Conservation (phyloP, 2,329 filamentous ascomycete species). For the Diaporthe sp. region DNA sequence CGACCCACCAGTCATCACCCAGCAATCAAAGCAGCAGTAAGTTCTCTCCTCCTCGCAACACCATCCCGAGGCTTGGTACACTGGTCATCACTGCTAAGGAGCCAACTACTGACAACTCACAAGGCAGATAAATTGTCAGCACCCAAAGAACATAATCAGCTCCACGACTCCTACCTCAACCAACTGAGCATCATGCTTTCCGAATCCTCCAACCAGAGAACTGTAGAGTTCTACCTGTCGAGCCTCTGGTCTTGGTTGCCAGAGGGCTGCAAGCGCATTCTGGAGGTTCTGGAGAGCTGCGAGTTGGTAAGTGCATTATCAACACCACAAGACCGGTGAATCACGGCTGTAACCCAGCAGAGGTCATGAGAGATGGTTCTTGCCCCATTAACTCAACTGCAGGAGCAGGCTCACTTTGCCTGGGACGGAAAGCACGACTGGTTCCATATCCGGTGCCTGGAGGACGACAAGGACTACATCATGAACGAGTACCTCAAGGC, state of each 20-base stretch:
- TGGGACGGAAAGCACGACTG: constrained; percentile 41
- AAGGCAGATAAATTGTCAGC: not conserved
- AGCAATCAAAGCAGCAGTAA: not conserved
- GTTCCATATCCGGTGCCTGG: constrained; percentile 31
- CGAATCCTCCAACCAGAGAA: not conserved
- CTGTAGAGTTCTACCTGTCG: constrained; percentile 43
- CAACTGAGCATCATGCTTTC: not conserved
- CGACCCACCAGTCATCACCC: not conserved
- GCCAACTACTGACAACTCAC: not conserved
- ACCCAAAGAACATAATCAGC: not conserved
- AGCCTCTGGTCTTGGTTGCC: constrained; percentile 46
- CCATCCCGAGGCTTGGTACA: not conserved
- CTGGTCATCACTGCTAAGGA: not conserved
- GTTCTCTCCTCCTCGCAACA: not conserved
- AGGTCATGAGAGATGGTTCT: not conserved
- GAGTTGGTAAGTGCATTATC: constrained; percentile 36
- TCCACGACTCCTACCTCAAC: no score
- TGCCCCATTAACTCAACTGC: not conserved
- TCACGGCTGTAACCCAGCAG: not conserved
- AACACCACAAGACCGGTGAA: not conserved
- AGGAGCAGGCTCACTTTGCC: constrained; percentile 41
- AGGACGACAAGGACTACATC: constrained; percentile 22
- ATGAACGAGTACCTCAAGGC: constrained; percentile 16
- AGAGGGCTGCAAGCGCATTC: constrained; percentile 41
- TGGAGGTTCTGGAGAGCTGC: constrained; percentile 39